phyloP scores from a whole-genome alignment of 345 rosid genomes.

The Gossypium arboreum region DNA sequence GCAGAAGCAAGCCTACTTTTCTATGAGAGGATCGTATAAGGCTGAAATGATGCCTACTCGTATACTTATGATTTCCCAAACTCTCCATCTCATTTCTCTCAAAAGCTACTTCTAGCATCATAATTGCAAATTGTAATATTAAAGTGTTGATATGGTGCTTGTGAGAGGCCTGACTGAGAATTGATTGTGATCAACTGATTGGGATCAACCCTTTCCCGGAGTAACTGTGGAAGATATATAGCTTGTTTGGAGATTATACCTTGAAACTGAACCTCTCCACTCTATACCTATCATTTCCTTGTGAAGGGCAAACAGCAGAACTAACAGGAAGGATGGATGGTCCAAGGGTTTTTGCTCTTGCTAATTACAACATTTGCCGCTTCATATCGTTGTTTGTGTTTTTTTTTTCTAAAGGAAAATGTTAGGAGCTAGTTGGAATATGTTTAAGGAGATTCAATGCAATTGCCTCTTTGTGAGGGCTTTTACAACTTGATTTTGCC shows the following conservation, averaged over 20 bases:
- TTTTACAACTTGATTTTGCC: neutral
- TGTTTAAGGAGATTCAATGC: neutral
- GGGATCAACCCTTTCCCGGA: neutral
- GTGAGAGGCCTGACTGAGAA: neutral
- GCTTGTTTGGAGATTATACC: neutral
- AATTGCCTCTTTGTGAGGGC: neutral
- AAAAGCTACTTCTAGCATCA: neutral
- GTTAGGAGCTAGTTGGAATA: neutral
- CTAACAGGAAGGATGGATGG: neutral
- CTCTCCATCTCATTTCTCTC: neutral
- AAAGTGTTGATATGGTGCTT: neutral
- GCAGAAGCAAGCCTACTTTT: constrained; percentile 90
- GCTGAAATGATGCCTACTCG: constrained; percentile 10
- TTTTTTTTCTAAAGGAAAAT: neutral
- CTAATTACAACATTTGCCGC: neutral
- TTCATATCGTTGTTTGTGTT: neutral
- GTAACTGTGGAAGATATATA: neutral
- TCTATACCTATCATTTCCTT: neutral
- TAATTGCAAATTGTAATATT: neutral
- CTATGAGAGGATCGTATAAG: constrained; percentile 49
- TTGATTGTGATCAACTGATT: neutral
- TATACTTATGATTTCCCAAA: neutral
- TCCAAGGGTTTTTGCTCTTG: neutral
- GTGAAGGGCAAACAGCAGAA: neutral
- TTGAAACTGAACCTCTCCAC: neutral